Percentiles rank a stretch among this genome's conserved stretches.
phyloP scores from a whole-genome alignment of 148 eudicot species.

The Euryodendron excelsum region DNA sequence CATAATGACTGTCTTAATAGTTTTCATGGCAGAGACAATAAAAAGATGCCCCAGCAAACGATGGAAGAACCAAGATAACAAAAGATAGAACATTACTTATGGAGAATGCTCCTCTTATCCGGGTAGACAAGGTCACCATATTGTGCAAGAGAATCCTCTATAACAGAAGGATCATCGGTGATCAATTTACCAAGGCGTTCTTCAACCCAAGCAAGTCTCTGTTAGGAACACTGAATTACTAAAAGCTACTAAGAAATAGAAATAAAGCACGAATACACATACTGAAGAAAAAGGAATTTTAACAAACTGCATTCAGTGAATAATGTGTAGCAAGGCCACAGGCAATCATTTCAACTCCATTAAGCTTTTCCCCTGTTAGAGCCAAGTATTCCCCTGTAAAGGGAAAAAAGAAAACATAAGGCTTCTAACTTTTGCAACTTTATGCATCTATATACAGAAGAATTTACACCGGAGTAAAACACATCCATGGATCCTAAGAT shows the following conservation, averaged over 20 bases:
- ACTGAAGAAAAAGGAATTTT: slow-evolving; percentile 14
- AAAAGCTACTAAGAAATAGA: slow-evolving; percentile 4
- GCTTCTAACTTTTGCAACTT: neutral
- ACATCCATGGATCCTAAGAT: too few relatives aligned
- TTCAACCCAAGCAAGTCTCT: slow-evolving; percentile 72
- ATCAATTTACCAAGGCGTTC: slow-evolving; percentile 83
- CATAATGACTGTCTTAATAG: neutral
- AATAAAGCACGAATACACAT: neutral
- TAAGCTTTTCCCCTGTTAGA: slow-evolving; percentile 86
- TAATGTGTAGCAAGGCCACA: slow-evolving; percentile 87
- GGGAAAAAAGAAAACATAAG: slow-evolving; percentile 2
- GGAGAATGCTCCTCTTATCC: slow-evolving; percentile 60
- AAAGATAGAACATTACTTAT: slow-evolving; percentile 52
- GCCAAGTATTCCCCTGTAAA: slow-evolving; percentile 90
- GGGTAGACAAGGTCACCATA: slow-evolving; percentile 91
- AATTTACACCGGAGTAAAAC: neutral
- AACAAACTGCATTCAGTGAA: slow-evolving; percentile 65
- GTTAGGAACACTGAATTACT: slow-evolving; percentile 15
- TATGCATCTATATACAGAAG: neutral
- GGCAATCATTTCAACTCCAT: slow-evolving; percentile 86
- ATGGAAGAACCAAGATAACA: slow-evolving; percentile 3
- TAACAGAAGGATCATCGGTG: slow-evolving; percentile 72
- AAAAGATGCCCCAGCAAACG: neutral
- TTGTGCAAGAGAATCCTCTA: slow-evolving; percentile 87
- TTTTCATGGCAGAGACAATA: neutral